These are phyloP conservation scores for Epichloe gansuensis DNA, from an alignment of 2,329 filamentous ascomycete species.

Conservation along the genomic window DNA sequence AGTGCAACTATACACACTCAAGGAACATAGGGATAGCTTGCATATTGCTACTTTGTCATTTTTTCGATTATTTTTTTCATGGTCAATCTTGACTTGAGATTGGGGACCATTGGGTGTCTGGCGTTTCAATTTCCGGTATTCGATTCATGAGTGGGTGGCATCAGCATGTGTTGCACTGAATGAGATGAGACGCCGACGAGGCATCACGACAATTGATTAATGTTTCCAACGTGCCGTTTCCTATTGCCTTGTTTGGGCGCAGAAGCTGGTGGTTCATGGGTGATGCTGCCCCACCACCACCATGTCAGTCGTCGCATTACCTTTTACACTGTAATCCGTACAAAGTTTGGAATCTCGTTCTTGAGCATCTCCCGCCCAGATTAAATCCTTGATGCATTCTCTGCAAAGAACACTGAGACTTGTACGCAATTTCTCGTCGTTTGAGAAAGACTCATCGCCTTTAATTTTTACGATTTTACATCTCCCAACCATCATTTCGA, in stretches of 20 bases:
- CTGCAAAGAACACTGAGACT: too few relatives aligned
- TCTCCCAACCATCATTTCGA: too few relatives aligned
- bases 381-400: neutral
- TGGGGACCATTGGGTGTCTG: neutral
- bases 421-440: too few relatives aligned
- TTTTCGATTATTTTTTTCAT: neutral
- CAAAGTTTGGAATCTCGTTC: too few relatives aligned
- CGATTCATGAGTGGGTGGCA: neutral
- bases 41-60: neutral
- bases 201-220: neutral
- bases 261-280: too few relatives aligned
- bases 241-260: too few relatives aligned
- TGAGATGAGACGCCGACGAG: neutral
- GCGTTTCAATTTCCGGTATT: neutral
- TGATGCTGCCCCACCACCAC: too few relatives aligned
- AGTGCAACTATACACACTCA: neutral
- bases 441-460: too few relatives aligned
- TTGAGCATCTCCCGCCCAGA: neutral
- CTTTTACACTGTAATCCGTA: too few relatives aligned
- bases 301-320: too few relatives aligned
- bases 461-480: too few relatives aligned
- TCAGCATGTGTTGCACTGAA: neutral
- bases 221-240: neutral
- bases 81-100: too few relatives aligned
- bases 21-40: neutral